Evolutionary conservation across 495 filamentous ascomycete species (phyloP).

Genomic region (Penicillium chermesinum): DNA sequence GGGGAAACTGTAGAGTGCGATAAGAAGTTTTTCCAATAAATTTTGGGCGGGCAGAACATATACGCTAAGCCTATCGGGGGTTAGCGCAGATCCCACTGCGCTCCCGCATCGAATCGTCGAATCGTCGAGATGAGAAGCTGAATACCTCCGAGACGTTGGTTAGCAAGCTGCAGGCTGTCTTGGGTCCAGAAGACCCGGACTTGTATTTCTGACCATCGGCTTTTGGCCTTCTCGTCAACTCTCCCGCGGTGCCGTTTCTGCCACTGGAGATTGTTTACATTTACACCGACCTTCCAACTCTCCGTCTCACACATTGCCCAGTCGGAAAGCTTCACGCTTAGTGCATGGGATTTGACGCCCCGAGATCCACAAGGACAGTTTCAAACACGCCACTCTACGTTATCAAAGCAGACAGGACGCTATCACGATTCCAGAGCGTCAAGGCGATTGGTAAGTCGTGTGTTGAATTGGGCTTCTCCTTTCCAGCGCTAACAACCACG

Average conservation of each 20-base stretch:
- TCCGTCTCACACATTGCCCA: not conserved
- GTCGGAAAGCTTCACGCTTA: not conserved
- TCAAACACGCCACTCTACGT: too few relatives aligned
- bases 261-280: not conserved
- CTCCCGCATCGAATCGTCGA: constrained; percentile 12
- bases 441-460: constrained; percentile 6
- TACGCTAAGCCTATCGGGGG: constrained; percentile 37
- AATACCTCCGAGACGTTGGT: not conserved
- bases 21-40: constrained; percentile 34
- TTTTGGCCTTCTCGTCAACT: not conserved
- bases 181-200: not conserved
- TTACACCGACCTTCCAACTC: not conserved
- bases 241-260: not conserved
- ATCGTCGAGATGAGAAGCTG: constrained; percentile 12
- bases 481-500: constrained; percentile 17
- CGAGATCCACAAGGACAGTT: not conserved
- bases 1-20: constrained; percentile 12
- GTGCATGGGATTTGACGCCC: not conserved
- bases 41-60: constrained; percentile 22
- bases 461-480: constrained; percentile 13
- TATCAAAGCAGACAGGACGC: too few relatives aligned
- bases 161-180: not conserved
- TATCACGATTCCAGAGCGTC: not conserved
- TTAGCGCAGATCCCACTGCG: constrained; percentile 34
- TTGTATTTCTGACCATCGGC: not conserved